These are phyloP conservation scores for Plantago coronopus DNA, from an alignment of 305 asterid species.

Conservation along the genomic window DNA sequence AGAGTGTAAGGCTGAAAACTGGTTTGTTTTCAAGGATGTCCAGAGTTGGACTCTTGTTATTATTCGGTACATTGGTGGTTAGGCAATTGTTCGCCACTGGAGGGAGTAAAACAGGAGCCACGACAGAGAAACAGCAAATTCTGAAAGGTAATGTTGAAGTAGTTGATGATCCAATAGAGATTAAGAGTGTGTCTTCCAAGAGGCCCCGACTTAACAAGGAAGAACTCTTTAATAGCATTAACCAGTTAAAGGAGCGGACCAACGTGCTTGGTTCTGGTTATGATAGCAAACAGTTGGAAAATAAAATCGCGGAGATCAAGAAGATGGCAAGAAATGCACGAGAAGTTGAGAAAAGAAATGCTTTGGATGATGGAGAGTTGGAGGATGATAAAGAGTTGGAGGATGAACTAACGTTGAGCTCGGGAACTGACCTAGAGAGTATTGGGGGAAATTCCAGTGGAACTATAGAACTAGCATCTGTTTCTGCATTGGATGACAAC, in stretches of 20 bases:
- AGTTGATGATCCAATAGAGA: slow-evolving; percentile 39
- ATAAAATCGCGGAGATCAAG: slow-evolving; percentile 62
- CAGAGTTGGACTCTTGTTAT: slow-evolving; percentile 41
- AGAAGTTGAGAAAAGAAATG: slow-evolving; percentile 49
- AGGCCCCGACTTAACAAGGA: slow-evolving; percentile 79
- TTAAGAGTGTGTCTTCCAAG: slow-evolving; percentile 26
- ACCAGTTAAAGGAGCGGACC: slow-evolving; percentile 40
- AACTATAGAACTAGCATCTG: slow-evolving; percentile 26
- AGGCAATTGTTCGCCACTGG: slow-evolving; percentile 34
- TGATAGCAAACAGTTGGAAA: slow-evolving; percentile 37
- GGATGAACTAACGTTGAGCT: slow-evolving; percentile 29
- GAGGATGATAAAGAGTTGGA: slow-evolving; percentile 40
- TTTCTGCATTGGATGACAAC: slow-evolving; percentile 20
- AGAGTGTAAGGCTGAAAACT: slow-evolving; percentile 35
- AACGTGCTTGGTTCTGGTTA: slow-evolving; percentile 23
- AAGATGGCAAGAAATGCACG: slow-evolving; percentile 75
- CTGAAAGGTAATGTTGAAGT: slow-evolving; percentile 36
- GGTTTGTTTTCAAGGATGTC: slow-evolving; percentile 36
- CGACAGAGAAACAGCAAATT: not conserved
- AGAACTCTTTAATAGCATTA: slow-evolving; percentile 46
- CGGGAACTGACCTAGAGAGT: slow-evolving; percentile 26
- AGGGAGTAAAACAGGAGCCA: slow-evolving; percentile 36
- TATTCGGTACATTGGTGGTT: slow-evolving; percentile 49
- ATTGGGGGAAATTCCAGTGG: slow-evolving; percentile 26
- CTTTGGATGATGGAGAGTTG: slow-evolving; percentile 27